A percentile compares a stretch with the other conserved stretches of the same genome.
phyloP scores from a whole-genome alignment of 23 red algal species.

The Agarophyton chilense region DNA sequence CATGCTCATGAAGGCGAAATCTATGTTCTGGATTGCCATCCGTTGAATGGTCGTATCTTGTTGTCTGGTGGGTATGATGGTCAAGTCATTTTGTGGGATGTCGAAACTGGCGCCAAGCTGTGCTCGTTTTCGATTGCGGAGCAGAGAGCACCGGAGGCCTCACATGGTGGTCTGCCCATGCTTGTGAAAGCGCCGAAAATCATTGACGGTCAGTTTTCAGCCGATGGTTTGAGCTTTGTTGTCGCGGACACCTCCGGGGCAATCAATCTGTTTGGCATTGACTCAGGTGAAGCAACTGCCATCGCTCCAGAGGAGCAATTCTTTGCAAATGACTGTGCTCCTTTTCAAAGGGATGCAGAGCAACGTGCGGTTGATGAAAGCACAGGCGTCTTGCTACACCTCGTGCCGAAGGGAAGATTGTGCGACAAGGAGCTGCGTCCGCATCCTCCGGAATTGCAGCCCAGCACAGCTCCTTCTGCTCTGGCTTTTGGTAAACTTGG shows the following conservation, averaged over 20 bases:
- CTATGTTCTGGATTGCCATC: constrained; percentile 80
- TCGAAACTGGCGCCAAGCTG: constrained; percentile 73
- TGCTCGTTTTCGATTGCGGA: constrained; percentile 54
- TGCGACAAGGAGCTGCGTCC: constrained; percentile 72
- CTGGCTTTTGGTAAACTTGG: neutral
- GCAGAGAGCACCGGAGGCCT: neutral
- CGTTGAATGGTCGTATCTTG: constrained; percentile 73
- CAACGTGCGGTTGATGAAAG: constrained; percentile 48
- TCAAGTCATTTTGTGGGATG: constrained; percentile 77
- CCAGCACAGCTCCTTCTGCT: constrained; percentile 4
- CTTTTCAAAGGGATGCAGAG: constrained; percentile 45
- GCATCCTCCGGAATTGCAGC: constrained; percentile 78
- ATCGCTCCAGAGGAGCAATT: constrained; percentile 90
- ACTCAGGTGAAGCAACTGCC: constrained; percentile 59
- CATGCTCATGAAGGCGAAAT: constrained; percentile 65
- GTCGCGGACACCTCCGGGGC: constrained; percentile 81
- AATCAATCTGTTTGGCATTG: constrained; percentile 62
- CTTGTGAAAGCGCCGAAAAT: constrained; percentile 48
- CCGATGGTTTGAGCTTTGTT: constrained; percentile 74
- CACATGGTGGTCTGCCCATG: neutral
- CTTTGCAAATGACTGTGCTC: constrained; percentile 64
- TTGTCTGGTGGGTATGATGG: constrained; percentile 80
- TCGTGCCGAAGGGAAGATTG: constrained; percentile 55
- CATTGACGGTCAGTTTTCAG: constrained; percentile 78
- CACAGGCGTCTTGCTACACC: constrained; percentile 56